Conservation (phyloP, 1,139 yeast genomes). For the Candida glucosophila region DNA sequence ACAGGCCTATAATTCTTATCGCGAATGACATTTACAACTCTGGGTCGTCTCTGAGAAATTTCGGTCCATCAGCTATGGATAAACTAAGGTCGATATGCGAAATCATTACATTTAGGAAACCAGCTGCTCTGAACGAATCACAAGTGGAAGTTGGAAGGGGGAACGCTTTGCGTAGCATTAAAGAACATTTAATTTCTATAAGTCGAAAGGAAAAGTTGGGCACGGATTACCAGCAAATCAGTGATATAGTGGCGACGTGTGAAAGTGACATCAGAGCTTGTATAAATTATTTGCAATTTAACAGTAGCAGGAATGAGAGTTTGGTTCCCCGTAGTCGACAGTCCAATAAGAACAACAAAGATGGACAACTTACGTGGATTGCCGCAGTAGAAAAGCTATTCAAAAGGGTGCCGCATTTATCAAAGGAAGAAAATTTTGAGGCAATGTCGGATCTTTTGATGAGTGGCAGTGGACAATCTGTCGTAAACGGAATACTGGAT, state of each 20-base stretch:
- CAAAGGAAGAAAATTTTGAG: conserved; percentile 40
- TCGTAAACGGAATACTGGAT: conserved; percentile 43
- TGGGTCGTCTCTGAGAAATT: conserved; percentile 8
- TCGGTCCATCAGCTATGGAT: conserved; percentile 45
- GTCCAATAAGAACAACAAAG: conserved; percentile 26
- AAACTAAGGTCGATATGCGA: conserved; percentile 68
- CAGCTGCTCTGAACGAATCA: conserved; percentile 53
- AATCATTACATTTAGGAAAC: conserved; percentile 54
- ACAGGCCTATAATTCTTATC: conserved; percentile 84
- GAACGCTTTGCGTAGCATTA: conserved; percentile 27
- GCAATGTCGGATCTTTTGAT: conserved; percentile 25
- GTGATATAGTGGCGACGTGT: conserved; percentile 56
- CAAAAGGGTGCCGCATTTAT: conserved; percentile 37
- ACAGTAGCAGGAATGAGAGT: conserved; percentile 24
- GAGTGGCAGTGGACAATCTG: conserved; percentile 31
- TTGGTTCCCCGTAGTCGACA: conserved; percentile 14
- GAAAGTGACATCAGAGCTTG: conserved; percentile 87
- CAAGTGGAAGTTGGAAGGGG: conserved; percentile 46
- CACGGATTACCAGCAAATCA: conserved; percentile 25
- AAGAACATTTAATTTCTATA: conserved; percentile 31
- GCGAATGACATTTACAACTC: conserved; percentile 81
- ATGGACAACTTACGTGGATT: conserved; percentile 54
- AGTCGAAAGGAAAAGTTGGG: conserved; percentile 23
- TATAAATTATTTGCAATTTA: conserved; percentile 75
- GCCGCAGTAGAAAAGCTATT: conserved; percentile 47